Evolutionary conservation across 805 yeast species (phyloP), one percentile per base, ranked within the genome.

Genomic region (Candida namnaoensis): DNA sequence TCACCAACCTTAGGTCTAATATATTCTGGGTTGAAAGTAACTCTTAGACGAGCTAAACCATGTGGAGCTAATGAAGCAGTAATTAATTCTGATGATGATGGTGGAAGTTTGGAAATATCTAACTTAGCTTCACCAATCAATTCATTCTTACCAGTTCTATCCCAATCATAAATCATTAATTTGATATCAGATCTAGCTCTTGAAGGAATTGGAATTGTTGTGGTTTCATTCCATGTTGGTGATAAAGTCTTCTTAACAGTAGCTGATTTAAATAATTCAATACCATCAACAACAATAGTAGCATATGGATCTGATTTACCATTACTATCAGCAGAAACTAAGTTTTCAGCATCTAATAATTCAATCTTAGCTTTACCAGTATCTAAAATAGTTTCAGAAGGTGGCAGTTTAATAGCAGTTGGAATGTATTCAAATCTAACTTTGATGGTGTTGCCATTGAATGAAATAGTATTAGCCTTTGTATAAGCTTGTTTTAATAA

Each of bases 221-320:
- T 65, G 7, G 65, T 59, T 51, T 86, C 93, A 56, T 86, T 80
- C 90, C 93, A 88, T 10, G 69, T 71, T 14, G 95, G 95, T 42
- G 76, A 68, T 49, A 84, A 65, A 0, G 85, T 76, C 56, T 77
- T 83, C 62, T 82, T 81, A 44, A 78, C 66, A 42, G 73, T 73
- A 43, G 72, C 78, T 10, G 85, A 78, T 60, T 69, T 82, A 64
- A 58, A 74, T 5, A 78, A 60, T 48, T 73, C 68, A 35, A 65
- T 53, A 7, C 76, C 81, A 54, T 82, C 80, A 14, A 80, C 56
- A 38, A 56, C 63, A n/a, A 84, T 58, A 24, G 61, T 61, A 37
- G 71, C 71, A 51, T 67, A 76, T 42, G 95, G 95, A 65, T 85
- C 95, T 4, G 91, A 80, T 53, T 78, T 80, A 42, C 93, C 93